Conservation (phyloP, 2,329 filamentous ascomycete genomes). For the Colletotrichum camelliae region DNA sequence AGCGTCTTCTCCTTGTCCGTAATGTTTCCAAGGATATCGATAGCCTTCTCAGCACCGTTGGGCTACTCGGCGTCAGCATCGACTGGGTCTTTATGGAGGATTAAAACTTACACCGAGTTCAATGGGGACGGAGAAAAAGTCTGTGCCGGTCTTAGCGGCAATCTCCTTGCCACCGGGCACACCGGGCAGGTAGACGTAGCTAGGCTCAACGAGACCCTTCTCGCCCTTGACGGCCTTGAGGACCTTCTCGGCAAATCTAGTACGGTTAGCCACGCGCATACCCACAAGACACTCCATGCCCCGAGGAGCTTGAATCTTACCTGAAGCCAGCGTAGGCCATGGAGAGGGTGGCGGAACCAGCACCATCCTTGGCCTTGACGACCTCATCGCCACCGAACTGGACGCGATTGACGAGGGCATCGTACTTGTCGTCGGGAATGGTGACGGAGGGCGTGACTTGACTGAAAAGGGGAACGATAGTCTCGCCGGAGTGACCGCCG, state of each 20-base stretch:
- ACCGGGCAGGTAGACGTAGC: slow-evolving; percentile 93
- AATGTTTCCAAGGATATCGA: slow-evolving; percentile 77
- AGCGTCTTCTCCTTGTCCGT: slow-evolving; percentile 90
- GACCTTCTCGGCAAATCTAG: slow-evolving; percentile 90
- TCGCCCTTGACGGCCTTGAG: slow-evolving; percentile 88
- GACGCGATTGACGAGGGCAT: slow-evolving; percentile 89
- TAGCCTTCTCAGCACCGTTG: slow-evolving; percentile 84
- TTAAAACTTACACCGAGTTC: slow-evolving; percentile 83
- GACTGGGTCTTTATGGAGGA: background rate
- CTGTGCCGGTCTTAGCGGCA: slow-evolving; percentile 79
- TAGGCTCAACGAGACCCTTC: slow-evolving; percentile 92
- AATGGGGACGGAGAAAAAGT: slow-evolving; percentile 96
- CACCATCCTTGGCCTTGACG: slow-evolving; percentile 92
- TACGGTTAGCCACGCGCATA: slow-evolving; percentile 17
- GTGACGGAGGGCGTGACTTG: slow-evolving; percentile 79
- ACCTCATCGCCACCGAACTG: slow-evolving; percentile 99
- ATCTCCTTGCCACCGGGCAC: slow-evolving; percentile 87
- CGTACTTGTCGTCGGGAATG: slow-evolving; percentile 89
- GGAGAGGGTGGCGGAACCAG: slow-evolving; percentile 87
- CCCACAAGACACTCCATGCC: slow-evolving; percentile 16
- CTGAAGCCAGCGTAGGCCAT: slow-evolving; percentile 97
- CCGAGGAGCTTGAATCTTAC: slow-evolving; percentile 48
- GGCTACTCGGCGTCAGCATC: slow-evolving; percentile 56
- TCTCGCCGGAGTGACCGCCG: slow-evolving; percentile 97
- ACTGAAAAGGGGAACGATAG: slow-evolving; percentile 97